Base-by-base conservation (phyloP, 2,329 filamentous ascomycete genomes). In the Chalara sp. region DNA sequence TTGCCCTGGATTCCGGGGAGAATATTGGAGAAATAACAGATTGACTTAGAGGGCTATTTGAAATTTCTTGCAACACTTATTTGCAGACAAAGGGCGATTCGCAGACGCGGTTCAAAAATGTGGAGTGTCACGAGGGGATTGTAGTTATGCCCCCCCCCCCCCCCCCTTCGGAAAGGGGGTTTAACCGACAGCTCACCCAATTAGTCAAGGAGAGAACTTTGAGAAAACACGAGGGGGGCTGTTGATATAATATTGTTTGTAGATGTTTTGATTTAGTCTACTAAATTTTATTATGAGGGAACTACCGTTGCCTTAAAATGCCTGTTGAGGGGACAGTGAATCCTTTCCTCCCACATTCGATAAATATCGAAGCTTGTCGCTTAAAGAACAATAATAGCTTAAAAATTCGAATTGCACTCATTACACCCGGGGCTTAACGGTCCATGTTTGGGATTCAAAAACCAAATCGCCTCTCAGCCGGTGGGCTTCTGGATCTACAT, bases 401-500 rank as follows among this genome's bases (percentile, higher is more conserved):
- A 46, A 46, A 46, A 32, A 12, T 46, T 46, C 44, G 7, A 46
- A 45, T 45, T 45, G 28, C 13, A 10, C 30, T 39, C 35, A 39
- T 39, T 39, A 39, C 35, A 39, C 13, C 35, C 35, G 35, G 35
- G 53, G 53, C 35, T 1, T 56, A 30, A 57, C 58, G 6, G 53
- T 54, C 59, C 56, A 62, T 6, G 46, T 52, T 5, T 56, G 49
- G 6, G 40, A 28, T 5, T 29, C 49, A 50, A 63, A 61, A 2
- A 37, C 37, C 50, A 72, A 50, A 8, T 53, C 35, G 0, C 58
- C 56, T 2, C 56, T 43, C 11, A 50, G 41, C 11, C 63, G 55
- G 48, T 66, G 32, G 1, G 50, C 57, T 49, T 68, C 64, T 0
- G 66, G 71, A 58, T 75, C 67, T 1, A 75, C 44, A 47, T 69